Evolutionary conservation across 257 asterid genomes (phyloP).

Genomic region (Primulina huaijiensis): DNA sequence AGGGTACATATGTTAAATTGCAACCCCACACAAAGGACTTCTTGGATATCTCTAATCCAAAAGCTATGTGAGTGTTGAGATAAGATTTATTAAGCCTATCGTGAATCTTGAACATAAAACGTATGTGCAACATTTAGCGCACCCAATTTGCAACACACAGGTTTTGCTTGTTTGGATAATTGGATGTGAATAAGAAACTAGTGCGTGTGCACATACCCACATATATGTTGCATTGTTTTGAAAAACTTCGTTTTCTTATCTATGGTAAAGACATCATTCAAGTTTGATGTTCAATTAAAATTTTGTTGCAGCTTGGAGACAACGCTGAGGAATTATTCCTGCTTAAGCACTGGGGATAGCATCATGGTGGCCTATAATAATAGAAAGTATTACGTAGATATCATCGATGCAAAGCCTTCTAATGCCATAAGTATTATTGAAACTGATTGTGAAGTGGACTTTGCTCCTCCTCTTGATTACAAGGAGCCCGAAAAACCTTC

Average conservation of each 20-base stretch:
- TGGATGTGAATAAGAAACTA: no score
- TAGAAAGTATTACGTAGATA: slow-evolving; percentile 34
- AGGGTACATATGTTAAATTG: slow-evolving; percentile 33
- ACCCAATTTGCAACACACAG: no score
- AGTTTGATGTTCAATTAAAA: no score
- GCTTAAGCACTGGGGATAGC: slow-evolving; percentile 40
- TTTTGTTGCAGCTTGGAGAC: slow-evolving; percentile 32
- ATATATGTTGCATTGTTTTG: no score
- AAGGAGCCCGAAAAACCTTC: slow-evolving; percentile 32
- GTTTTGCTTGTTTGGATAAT: no score
- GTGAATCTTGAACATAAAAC: no score
- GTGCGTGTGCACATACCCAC: no score
- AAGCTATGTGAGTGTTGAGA: slow-evolving; percentile 33
- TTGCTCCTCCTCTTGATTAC: slow-evolving; percentile 38
- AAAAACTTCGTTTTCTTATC: no score
- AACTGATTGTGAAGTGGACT: slow-evolving; percentile 37
- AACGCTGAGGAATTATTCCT: slow-evolving; percentile 31
- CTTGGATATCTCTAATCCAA: slow-evolving; percentile 34
- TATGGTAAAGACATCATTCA: no score
- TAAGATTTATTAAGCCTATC: no score
- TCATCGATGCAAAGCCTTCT: slow-evolving; percentile 35
- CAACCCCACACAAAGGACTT: slow-evolving; percentile 36
- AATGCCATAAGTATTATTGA: slow-evolving; percentile 32
- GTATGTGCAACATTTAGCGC: no score
- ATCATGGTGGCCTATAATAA: slow-evolving; percentile 35